phyloP scores from a whole-genome alignment of 805 yeast genomes.

The Barnettozyma sucrosica region DNA sequence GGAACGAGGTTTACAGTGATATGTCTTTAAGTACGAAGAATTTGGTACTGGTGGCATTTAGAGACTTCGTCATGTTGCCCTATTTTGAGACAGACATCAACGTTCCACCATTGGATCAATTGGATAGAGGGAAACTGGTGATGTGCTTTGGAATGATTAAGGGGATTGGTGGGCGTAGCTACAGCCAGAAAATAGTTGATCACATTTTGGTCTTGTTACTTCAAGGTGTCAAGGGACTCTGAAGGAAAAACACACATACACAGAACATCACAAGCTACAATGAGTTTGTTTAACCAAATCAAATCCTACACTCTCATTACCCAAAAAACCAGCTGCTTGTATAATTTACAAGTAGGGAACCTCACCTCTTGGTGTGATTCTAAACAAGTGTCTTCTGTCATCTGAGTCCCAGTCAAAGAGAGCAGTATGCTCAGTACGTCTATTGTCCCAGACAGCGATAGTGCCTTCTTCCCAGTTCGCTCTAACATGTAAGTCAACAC shows the following conservation, averaged over 20 bases:
- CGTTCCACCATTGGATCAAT: conserved; percentile 27
- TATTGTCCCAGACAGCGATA: conserved; percentile 66
- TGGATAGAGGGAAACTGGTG: conserved; percentile 37
- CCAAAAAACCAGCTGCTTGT: too few species aligned
- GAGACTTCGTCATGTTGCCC: conserved; percentile 50
- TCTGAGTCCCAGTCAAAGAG: conserved; percentile 57
- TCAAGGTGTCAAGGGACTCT: conserved; percentile 4
- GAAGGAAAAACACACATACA: neutral
- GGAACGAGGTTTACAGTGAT: conserved; percentile 25
- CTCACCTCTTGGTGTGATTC: conserved; percentile 12
- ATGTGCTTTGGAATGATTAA: conserved; percentile 60
- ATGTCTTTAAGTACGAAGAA: conserved; percentile 32
- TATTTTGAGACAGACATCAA: conserved; percentile 38
- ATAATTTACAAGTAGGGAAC: neutral
- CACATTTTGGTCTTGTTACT: conserved; percentile 25
- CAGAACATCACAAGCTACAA: too few species aligned
- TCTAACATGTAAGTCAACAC: conserved; percentile 51
- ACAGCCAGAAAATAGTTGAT: conserved; percentile 54
- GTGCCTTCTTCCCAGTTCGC: conserved; percentile 58
- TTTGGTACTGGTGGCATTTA: conserved; percentile 38
- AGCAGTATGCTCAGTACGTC: conserved; percentile 55
- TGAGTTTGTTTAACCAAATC: too few species aligned
- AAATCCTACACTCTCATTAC: too few species aligned
- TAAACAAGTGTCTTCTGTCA: conserved; percentile 19
- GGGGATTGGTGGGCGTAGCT: conserved; percentile 47